A percentile compares a stretch with the other conserved stretches of the same genome.
Evolutionary conservation across 2,329 filamentous ascomycete species (phyloP).

Genomic region (Zymoseptoria ardabiliae): DNA sequence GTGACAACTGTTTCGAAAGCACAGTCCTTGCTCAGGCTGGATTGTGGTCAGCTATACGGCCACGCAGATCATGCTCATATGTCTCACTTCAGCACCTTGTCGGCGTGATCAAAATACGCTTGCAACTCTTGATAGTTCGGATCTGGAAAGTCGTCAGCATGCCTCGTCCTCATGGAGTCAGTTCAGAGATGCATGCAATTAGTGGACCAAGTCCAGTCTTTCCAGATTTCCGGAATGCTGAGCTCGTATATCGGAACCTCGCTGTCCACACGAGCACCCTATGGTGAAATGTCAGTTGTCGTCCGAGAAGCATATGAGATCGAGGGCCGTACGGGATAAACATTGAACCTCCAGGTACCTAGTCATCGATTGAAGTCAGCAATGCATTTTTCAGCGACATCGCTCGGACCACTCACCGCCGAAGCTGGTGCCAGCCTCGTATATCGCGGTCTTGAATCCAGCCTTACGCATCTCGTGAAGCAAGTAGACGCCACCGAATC

Average conservation of each 20-base stretch:
- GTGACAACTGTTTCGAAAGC: slow-evolving; percentile 47
- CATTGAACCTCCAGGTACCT: slow-evolving; percentile 43
- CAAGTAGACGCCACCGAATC: slow-evolving; percentile 39
- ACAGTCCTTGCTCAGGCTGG: slow-evolving; percentile 41
- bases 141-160: slow-evolving; percentile 6
- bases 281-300: slow-evolving; percentile 21
- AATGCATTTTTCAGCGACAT: slow-evolving; percentile 10
- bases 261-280: slow-evolving; percentile 40
- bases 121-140: slow-evolving; percentile 39
- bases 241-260: slow-evolving; percentile 43
- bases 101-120: slow-evolving; percentile 54
- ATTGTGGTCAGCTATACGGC: slow-evolving; percentile 19
- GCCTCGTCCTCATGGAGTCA: background rate
- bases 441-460: slow-evolving; percentile 28
- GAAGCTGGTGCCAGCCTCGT: slow-evolving; percentile 31
- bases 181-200: slow-evolving; percentile 12
- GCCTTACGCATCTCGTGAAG: slow-evolving; percentile 28
- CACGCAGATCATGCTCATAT: background rate
- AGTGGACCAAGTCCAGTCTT: slow-evolving; percentile 48
- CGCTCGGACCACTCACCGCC: slow-evolving; percentile 26
- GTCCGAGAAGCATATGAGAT: background rate
- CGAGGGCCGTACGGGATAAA: slow-evolving; percentile 33
- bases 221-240: slow-evolving; percentile 38
- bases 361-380: slow-evolving; percentile 42
- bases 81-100: slow-evolving; percentile 41